Evolutionary conservation across 179 eudicot genomes (phyloP).

Genomic region (Monotropa hypopitys): DNA sequence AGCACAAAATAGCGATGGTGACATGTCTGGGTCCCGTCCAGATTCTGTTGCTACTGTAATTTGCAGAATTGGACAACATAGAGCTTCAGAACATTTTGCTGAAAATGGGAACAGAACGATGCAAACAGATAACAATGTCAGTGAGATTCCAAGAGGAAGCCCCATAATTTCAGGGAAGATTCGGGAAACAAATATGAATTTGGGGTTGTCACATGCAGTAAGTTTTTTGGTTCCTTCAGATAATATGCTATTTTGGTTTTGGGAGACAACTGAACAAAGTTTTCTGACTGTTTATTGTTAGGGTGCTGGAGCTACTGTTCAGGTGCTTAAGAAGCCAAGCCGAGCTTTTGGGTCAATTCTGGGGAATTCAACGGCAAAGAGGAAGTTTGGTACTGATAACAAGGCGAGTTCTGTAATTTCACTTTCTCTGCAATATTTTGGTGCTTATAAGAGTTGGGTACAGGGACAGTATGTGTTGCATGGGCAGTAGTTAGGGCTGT

Average conservation of each 20-base stretch:
- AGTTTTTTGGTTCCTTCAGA: background rate
- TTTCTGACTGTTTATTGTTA: constrained; percentile 14
- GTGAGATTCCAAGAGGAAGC: constrained; percentile 9
- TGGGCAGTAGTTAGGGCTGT: too few relatives aligned
- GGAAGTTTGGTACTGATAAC: constrained; percentile 36
- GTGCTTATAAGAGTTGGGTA: background rate
- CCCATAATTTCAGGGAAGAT: constrained; percentile 8
- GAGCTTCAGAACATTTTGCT: constrained; percentile 6
- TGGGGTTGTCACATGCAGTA: constrained; percentile 4
- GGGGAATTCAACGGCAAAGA: constrained; percentile 52
- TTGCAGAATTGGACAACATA: constrained; percentile 7
- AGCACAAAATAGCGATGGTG: background rate
- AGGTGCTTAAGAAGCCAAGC: constrained; percentile 62
- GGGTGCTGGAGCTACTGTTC: constrained; percentile 59
- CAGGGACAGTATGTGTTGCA: background rate
- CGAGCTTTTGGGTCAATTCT: constrained; percentile 75
- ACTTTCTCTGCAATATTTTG: background rate
- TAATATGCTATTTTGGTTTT: background rate
- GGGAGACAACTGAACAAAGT: constrained; percentile 3
- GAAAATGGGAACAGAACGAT: constrained; percentile 15
- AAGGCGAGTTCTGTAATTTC: constrained; percentile 15
- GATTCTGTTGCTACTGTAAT: constrained; percentile 12
- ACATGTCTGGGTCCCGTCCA: constrained; percentile 6
- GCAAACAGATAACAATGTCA: constrained; percentile 7
- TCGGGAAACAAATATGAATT: constrained; percentile 9